Evolutionary conservation across 2,329 filamentous ascomycete genomes (phyloP).

Genomic region (Juglanconis oblonga): DNA sequence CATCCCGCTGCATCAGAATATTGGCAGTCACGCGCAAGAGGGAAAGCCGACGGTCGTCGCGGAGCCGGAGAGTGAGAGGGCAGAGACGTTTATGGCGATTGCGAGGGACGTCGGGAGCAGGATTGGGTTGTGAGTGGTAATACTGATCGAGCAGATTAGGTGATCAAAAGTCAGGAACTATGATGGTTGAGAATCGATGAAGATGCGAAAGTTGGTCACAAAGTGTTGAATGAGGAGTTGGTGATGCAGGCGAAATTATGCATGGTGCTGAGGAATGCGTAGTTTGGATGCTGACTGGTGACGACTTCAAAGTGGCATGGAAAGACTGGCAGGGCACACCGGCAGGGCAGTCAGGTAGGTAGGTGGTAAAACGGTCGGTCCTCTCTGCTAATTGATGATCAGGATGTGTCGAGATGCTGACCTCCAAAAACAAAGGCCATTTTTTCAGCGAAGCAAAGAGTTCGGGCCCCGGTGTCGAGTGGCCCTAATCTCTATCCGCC

Average conservation of each 20-base stretch:
- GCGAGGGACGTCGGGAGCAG: constrained; percentile 53
- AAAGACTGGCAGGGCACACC: too few relatives aligned
- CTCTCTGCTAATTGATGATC: background rate
- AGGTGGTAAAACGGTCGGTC: too few relatives aligned
- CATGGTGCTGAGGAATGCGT: too few relatives aligned
- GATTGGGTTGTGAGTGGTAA: constrained; percentile 33
- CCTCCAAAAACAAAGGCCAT: too few relatives aligned
- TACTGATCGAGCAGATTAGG: background rate
- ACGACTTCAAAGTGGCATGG: too few relatives aligned
- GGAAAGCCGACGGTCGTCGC: constrained; percentile 89
- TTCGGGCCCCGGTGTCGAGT: constrained; percentile 15
- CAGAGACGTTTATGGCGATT: constrained; percentile 69
- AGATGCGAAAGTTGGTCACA: too few relatives aligned
- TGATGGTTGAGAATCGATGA: background rate
- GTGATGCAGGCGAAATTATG: too few relatives aligned
- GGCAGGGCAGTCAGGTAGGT: too few relatives aligned
- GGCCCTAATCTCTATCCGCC: constrained; percentile 2
- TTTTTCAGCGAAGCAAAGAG: background rate
- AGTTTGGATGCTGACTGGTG: too few relatives aligned
- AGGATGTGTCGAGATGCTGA: too few relatives aligned
- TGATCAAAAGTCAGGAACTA: background rate
- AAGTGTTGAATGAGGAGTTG: too few relatives aligned
- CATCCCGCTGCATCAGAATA: constrained; percentile 80
- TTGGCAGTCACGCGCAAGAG: constrained; percentile 82
- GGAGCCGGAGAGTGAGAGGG: constrained; percentile 73